Conservation (phyloP, 352 stramenopile species). For the Hyaloperonospora brassicae region DNA sequence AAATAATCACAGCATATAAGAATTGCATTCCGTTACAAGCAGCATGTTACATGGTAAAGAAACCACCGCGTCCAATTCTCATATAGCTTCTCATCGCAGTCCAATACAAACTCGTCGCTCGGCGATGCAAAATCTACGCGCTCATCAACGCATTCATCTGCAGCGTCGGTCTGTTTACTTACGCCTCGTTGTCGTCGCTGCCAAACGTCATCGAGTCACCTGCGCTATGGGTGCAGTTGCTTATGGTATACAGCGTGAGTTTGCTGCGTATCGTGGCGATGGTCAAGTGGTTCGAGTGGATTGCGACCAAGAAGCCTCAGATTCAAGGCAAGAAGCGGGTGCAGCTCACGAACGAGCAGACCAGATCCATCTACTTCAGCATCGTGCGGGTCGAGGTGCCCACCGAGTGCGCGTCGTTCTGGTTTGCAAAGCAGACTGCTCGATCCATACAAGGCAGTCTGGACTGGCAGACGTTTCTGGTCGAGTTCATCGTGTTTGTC, state of each 20-base stretch:
- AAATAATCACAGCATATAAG: no score
- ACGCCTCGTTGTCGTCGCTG: conserved; percentile 12
- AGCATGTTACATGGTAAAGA: no score
- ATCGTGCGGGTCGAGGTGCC: conserved; percentile 60
- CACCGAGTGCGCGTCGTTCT: conserved; percentile 64
- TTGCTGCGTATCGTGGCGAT: conserved; percentile 53
- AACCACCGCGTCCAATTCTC: no score
- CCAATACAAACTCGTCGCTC: conserved; percentile 30
- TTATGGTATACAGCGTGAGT: conserved; percentile 33
- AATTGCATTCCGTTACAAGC: no score
- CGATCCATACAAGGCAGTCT: background rate
- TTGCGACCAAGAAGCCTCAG: conserved; percentile 55
- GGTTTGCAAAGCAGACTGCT: conserved; percentile 23
- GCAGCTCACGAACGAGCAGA: conserved; percentile 35
- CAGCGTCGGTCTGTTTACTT: conserved; percentile 34
- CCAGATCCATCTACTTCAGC: conserved; percentile 40
- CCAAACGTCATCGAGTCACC: conserved; percentile 1
- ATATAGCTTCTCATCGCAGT: no score
- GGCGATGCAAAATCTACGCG: conserved; percentile 67
- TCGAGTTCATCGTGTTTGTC: conserved; percentile 56
- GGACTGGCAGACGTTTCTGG: conserved; percentile 24
- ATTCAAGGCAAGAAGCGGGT: conserved; percentile 59
- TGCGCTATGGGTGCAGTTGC: background rate
- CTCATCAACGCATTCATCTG: conserved; percentile 81
- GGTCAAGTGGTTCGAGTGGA: conserved; percentile 75